A percentile compares a stretch with the other conserved stretches of the same genome.
Conservation (phyloP, 352 stramenopile genomes). For the Globisporangium paddicum region DNA sequence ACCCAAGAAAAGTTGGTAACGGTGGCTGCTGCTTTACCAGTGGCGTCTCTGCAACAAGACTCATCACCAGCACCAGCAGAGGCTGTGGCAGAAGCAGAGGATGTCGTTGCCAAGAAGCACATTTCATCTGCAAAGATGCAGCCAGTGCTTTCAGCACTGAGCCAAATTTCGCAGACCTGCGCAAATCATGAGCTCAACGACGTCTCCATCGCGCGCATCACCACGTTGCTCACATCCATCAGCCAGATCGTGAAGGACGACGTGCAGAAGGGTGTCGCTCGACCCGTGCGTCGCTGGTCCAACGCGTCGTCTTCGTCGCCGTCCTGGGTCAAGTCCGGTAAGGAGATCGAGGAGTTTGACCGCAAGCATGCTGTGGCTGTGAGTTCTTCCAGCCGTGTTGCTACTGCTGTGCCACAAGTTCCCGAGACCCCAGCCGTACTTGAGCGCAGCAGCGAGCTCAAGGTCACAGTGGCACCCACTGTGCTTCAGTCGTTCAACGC, state of each 20-base stretch:
- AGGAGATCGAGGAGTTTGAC: constrained; percentile 36
- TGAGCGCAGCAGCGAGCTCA: constrained; percentile 21
- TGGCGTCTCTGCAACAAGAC: not conserved
- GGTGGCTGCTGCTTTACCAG: not conserved
- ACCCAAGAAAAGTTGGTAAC: not conserved
- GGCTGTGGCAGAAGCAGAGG: not conserved
- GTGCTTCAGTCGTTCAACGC: constrained; percentile 56
- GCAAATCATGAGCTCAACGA: constrained; percentile 57
- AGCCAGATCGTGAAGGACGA: constrained; percentile 68
- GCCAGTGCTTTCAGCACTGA: constrained; percentile 33
- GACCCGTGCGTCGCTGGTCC: constrained; percentile 43
- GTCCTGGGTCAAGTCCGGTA: constrained; percentile 32
- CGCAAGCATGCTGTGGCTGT: constrained; percentile 7
- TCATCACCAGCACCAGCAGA: not conserved
- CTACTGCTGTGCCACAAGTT: not conserved
- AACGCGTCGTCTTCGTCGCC: constrained; percentile 18
- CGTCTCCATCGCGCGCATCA: constrained; percentile 56
- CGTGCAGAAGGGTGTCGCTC: constrained; percentile 31
- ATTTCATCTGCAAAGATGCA: constrained; percentile 27
- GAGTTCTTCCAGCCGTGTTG: not conserved
- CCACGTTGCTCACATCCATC: constrained; percentile 58
- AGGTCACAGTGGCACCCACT: constrained; percentile 28
- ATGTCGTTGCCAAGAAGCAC: not conserved
- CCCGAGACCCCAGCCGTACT: constrained; percentile 18
- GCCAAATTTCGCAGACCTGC: constrained; percentile 49